Base-by-base conservation (phyloP, 2,329 filamentous ascomycete genomes). In the Leptographium galeiforme region DNA sequence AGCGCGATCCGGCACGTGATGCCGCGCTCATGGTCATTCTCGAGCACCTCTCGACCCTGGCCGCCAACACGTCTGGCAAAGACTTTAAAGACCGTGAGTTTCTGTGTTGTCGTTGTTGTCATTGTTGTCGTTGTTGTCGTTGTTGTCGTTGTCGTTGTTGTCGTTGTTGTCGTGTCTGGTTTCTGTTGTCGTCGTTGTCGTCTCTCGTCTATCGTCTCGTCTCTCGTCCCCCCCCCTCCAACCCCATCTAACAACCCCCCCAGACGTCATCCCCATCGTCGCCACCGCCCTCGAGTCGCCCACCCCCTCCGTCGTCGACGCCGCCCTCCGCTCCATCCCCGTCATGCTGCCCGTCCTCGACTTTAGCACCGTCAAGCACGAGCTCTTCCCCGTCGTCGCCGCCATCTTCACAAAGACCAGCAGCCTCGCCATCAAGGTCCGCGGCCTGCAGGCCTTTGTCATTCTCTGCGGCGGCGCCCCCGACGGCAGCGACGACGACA, bases 301-400 rank as follows among this genome's bases (percentile, higher is more conserved):
- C 0, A 96, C 90, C 0, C 93, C 95, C 60, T 85, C 86, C 1
- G 75, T 98, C 16, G 86, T 96, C 0, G 93, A 97, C 68, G 85
- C 87, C 5, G 84, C 89, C 3, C 73, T 98, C 14, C 79, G 85
- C 50, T 87, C 84, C 33, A 70, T 98, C 6, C 84, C 89, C 2
- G 75, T 81, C 1, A 79, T 96, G n/a, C 71, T 97, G 6, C 88
- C 89, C 0, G 81, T 93, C 3, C 80, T 98, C 8, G 93, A 98
- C 68, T 97, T 96, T 61, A 94, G 85, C 60, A 97, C 91, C 0
- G 90, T 96, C 62, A 98, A 97, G 68, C 93, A 95, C 61, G 91
- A 97, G 58, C 77, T 98, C 1, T 98, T 98, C 66, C 93, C 93
- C 0, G 83, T 95, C 1, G 87, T 98, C 58, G 88, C 91, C 1